These are phyloP conservation scores for Dryas integrifolia DNA, from an alignment of 331 rosid species.

Conservation along the genomic window DNA sequence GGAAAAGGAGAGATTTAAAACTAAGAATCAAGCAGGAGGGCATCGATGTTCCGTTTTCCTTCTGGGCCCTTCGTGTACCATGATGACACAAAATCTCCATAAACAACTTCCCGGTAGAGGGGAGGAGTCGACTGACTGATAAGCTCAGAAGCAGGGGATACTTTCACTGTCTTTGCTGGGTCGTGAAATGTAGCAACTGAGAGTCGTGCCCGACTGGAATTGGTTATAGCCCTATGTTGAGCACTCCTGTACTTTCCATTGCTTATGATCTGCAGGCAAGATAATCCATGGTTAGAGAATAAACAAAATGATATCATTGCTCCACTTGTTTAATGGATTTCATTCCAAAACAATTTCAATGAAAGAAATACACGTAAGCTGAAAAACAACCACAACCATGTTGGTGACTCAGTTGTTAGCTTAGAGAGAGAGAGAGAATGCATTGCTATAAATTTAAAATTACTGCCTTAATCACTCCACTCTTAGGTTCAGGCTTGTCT, in stretches of 20 bases:
- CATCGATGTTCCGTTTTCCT: slow-evolving; percentile 75
- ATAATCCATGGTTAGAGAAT: slow-evolving; percentile 12
- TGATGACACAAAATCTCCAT: slow-evolving; percentile 62
- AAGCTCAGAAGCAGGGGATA: slow-evolving; percentile 64
- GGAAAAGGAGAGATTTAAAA: neutral
- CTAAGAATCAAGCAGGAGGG: slow-evolving; percentile 42
- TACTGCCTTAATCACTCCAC: neutral
- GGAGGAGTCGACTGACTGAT: slow-evolving; percentile 48
- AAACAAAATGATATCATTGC: neutral
- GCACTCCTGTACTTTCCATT: slow-evolving; percentile 83
- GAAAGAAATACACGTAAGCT: neutral
- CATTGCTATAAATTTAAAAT: too few species aligned
- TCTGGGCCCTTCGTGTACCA: slow-evolving; percentile 92
- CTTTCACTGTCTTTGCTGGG: slow-evolving; percentile 62
- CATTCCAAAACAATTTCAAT: neutral
- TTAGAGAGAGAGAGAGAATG: neutral
- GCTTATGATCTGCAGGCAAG: slow-evolving; percentile 58
- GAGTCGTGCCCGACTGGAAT: slow-evolving; percentile 57
- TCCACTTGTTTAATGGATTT: neutral
- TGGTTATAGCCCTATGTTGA: slow-evolving; percentile 69
- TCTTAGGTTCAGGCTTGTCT: neutral
- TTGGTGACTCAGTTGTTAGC: neutral
- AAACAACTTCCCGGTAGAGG: slow-evolving; percentile 58
- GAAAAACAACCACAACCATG: neutral
- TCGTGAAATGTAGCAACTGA: slow-evolving; percentile 90